Conservation (phyloP, 2,329 filamentous ascomycete genomes). For the Neopestalotiopsis clavispora region DNA sequence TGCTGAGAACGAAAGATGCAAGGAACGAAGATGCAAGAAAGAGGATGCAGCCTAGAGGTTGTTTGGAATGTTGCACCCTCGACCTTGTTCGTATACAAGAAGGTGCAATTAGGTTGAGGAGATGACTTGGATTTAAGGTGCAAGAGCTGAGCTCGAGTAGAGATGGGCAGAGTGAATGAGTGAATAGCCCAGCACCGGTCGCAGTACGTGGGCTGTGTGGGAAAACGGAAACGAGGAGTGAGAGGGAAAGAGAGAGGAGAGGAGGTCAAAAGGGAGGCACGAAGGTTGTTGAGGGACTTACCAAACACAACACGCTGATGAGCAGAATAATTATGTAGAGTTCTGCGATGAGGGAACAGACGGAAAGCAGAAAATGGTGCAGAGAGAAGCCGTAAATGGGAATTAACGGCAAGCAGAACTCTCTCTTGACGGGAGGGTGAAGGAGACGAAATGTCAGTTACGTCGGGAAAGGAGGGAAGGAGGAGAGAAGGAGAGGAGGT, state of each 20-base stretch:
- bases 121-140: constrained; percentile 1
- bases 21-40: background rate
- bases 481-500: constrained; percentile 5
- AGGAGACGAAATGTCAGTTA: constrained; percentile 18
- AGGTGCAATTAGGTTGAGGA: constrained; percentile 1
- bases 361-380: constrained; percentile 17
- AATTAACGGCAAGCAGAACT: constrained; percentile 20
- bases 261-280: background rate
- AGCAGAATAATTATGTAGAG: constrained; percentile 1
- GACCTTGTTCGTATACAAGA: background rate
- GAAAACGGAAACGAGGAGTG: background rate
- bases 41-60: constrained; percentile 3
- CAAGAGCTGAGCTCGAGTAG: background rate
- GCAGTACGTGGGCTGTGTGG: background rate
- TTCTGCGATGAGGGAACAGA: constrained; percentile 20
- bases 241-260: constrained; percentile 11
- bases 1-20: background rate
- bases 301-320: constrained; percentile 18
- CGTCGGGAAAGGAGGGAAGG: constrained; percentile 20
- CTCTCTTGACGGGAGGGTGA: constrained; percentile 10
- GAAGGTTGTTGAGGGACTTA: constrained; percentile 21
- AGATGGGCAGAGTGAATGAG: background rate
- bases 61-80: background rate
- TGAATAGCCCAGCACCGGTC: background rate
- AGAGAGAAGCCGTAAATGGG: constrained; percentile 28